Evolutionary conservation across 176 grass and related monocot genomes (phyloP), one percentile per base, ranked within the genome.

Genomic region (Cenchrus americanus): DNA sequence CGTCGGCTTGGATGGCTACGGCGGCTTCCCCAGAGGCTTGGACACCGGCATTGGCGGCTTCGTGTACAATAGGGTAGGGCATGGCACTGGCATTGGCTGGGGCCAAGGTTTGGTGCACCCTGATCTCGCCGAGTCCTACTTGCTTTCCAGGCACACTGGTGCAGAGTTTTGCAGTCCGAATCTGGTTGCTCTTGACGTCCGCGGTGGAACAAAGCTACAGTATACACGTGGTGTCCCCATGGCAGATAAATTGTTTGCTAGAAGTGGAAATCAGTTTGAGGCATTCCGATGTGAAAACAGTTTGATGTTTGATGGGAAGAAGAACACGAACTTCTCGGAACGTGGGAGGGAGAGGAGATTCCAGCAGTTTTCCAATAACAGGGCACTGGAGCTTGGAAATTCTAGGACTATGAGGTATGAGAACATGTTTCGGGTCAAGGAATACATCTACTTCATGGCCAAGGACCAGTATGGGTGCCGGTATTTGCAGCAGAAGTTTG

Each of bases 401-500:
- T 69, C 48, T 73, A 83, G 63, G 77, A 72, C 70, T 73, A 34
- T 83, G 58, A 85, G 73, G 62, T 86, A 85, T 72, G 89, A 93
- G 55, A 91, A 91, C 58, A 78, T 89, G 80, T 69, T 86, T 76
- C 91, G 86, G 8, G 73, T 86, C 14, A 93, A 81, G 83, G 86
- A 89, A 42, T 85, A 80, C 24, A 91, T 97, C 78, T 89, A 89
- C 79, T 83, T 84, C 70, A 90, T 94, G 82, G 95, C 88, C 18
- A 97, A 92, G 82, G 79, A 94, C 58, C 88, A 94, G 71, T 83
- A 88, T 5, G 95, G 92, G 3, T 97, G 92, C 74, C 86, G 81
- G 41, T 86, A 71, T 54, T 80, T 97, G 92, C 92, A 93, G 73
- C 80, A 88, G 75, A 94, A 88, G 78, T 83, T 97, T 74, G 84